A percentile compares a stretch with the other conserved stretches of the same genome.
These are phyloP conservation scores for Aspergillus uvarum DNA, from an alignment of 2,329 filamentous ascomycete species.

Conservation along the genomic window DNA sequence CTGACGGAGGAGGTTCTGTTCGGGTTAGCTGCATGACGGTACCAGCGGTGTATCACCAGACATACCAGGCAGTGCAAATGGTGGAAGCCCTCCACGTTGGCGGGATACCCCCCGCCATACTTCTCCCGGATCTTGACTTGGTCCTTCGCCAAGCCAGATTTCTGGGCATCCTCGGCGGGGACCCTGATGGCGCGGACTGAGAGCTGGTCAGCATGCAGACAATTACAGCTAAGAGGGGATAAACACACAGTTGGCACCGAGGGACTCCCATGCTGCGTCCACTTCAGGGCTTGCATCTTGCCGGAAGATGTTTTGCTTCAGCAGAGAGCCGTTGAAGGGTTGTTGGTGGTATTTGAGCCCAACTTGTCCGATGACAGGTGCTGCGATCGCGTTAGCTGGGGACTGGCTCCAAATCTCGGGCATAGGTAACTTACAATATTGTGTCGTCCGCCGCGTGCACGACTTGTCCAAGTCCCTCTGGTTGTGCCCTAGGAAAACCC, in stretches of 20 bases:
- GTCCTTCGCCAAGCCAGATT: constrained; percentile 52
- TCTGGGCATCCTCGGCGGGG: constrained; percentile 49
- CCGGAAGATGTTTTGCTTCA: constrained; percentile 56
- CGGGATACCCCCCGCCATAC: constrained; percentile 57
- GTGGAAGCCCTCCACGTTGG: constrained; percentile 34
- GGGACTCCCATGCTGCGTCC: constrained; percentile 56
- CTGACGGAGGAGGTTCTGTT: constrained; percentile 60
- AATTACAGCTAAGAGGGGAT: neutral
- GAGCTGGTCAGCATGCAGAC: neutral
- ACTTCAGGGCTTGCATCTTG: constrained; percentile 53
- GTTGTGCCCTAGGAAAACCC: constrained; percentile 15
- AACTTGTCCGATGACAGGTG: constrained; percentile 43
- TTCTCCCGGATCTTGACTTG: constrained; percentile 57
- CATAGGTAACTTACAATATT: constrained; percentile 23
- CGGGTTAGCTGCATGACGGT: neutral
- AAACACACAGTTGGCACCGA: constrained; percentile 53
- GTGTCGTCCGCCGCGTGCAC: constrained; percentile 25
- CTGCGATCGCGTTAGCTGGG: constrained; percentile 14
- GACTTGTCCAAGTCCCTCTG: constrained; percentile 19
- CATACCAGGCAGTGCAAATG: constrained; percentile 54
- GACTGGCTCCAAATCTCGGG: neutral
- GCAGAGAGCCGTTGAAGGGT: constrained; percentile 58
- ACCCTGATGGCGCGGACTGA: constrained; percentile 52
- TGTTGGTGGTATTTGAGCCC: constrained; percentile 43
- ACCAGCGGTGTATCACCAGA: neutral